Evolutionary conservation across 345 rosid species (phyloP), one percentile per base, ranked within the genome.

Genomic region (Aquilaria yunnanensis): DNA sequence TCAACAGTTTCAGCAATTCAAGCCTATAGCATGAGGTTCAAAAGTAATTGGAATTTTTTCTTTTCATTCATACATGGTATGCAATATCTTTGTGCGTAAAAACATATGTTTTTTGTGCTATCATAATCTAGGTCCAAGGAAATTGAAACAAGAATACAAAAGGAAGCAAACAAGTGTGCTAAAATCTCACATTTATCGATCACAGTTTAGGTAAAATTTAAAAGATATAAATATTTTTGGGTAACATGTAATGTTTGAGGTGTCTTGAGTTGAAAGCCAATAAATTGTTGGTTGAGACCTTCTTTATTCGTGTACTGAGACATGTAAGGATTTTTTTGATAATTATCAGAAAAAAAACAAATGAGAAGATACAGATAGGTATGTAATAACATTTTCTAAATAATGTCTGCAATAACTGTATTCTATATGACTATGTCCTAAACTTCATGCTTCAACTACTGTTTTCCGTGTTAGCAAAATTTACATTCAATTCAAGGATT

Each of bases 171-270:
- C 55, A 54, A 61, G 56, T 34, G 48, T 55, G 12, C 41, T 47
- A 14, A 53, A 4, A 34, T 49, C 14, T 32, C 56, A 11, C 14
- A 47, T 10, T 49, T 57, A 41, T 56, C 32, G 60, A 16, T 37
- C 29, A 53, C 49, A 16, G 61, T 13, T 47, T 50, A 41, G 2
- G 23, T 10, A 51, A 68, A 23, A 23, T 23, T 23, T 23, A 23
- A 23, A 23, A 14, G 60, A 32, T 57, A 12, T 14, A 53, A 33
- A 66, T 43, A 86, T 74, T 91, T 90, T 97, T 89, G 13, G 93
- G 99, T 62, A 95, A 83, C 74, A 81, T 78, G 66, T 95, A 95
- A 67, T 89, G 97, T 77, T 91, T 87, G 79, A 91, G 97, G 66
- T 95, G 99, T 61, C 83, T 65, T 23, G 99, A 97, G 58, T 89